A percentile compares a stretch with the other conserved stretches of the same genome.
Evolutionary conservation across 2,329 filamentous ascomycete genomes (phyloP).

Genomic region (Hyphodiscus sp.): DNA sequence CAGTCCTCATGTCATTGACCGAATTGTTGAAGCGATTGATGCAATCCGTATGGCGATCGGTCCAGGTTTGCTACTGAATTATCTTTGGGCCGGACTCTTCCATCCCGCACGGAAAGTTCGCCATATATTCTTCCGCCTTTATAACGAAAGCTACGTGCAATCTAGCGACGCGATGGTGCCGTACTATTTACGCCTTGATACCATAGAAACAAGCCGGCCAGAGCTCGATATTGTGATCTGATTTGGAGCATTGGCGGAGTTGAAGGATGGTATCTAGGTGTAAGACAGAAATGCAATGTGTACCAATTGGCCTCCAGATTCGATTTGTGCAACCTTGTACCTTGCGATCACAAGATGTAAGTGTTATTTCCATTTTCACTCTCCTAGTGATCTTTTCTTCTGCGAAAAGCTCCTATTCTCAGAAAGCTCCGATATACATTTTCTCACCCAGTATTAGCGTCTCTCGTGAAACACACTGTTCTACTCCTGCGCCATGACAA

Average conservation of each 20-base stretch:
- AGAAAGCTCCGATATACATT: background rate
- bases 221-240: conserved; percentile 81
- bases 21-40: conserved; percentile 95
- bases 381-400: background rate
- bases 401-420: background rate
- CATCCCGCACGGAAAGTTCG: conserved; percentile 94
- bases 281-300: background rate
- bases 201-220: conserved; percentile 69
- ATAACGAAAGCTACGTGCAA: conserved; percentile 96
- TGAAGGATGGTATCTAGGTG: conserved; percentile 2
- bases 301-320: background rate
- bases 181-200: conserved; percentile 83
- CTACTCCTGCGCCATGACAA: background rate
- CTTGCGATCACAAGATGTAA: background rate
- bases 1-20: conserved; percentile 94
- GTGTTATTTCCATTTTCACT: background rate
- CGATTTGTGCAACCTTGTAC: background rate
- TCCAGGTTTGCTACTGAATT: conserved; percentile 90
- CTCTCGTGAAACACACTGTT: background rate
- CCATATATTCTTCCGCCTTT: conserved; percentile 90
- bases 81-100: conserved; percentile 96
- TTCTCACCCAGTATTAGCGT: background rate
- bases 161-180: conserved; percentile 91
- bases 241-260: background rate
- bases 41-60: conserved; percentile 91